Evolutionary conservation across 164 flowering plant genomes (phyloP).

Genomic region (Amborella trichopoda): DNA sequence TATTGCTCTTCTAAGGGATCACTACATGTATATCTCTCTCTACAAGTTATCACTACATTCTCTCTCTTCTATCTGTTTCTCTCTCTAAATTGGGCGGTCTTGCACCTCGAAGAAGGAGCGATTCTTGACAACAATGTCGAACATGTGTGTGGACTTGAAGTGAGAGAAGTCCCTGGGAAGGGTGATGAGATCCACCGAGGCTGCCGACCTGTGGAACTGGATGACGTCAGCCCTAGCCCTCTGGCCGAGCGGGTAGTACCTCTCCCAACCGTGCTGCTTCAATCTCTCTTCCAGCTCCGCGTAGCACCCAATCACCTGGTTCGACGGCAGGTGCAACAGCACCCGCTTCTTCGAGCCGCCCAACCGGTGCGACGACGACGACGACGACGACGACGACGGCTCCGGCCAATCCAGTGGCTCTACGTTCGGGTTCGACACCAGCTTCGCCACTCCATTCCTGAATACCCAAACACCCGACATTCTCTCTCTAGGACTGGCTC

Average conservation of each 20-base stretch:
- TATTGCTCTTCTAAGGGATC: no score
- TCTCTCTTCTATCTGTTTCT: no score
- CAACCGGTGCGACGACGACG: conserved; percentile 27
- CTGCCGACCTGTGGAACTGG: conserved; percentile 34
- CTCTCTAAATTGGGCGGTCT: no score
- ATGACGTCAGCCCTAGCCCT: conserved; percentile 16
- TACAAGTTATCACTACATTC: no score
- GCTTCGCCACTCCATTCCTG: conserved; percentile 34
- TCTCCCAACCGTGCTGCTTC: conserved; percentile 35
- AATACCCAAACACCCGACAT: conserved; percentile 51
- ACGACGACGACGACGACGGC: conserved; percentile 23
- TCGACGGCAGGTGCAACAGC: conserved; percentile 29
- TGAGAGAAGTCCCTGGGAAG: conserved; percentile 27
- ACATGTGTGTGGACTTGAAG: conserved; percentile 38
- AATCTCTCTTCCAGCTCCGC: conserved; percentile 36
- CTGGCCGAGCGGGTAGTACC: conserved; percentile 11
- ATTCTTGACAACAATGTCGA: conserved; percentile 55
- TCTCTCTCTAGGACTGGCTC: background rate
- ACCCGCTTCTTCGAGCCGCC: conserved; percentile 31
- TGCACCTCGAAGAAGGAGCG: conserved; percentile 42
- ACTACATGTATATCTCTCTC: no score
- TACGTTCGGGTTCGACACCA: conserved; percentile 29
- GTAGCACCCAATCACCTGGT: conserved; percentile 28
- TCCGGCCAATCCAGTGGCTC: conserved; percentile 25
- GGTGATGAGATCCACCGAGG: conserved; percentile 29